Conservation (phyloP, 257 asterid genomes). For the Capsicum baccatum region DNA sequence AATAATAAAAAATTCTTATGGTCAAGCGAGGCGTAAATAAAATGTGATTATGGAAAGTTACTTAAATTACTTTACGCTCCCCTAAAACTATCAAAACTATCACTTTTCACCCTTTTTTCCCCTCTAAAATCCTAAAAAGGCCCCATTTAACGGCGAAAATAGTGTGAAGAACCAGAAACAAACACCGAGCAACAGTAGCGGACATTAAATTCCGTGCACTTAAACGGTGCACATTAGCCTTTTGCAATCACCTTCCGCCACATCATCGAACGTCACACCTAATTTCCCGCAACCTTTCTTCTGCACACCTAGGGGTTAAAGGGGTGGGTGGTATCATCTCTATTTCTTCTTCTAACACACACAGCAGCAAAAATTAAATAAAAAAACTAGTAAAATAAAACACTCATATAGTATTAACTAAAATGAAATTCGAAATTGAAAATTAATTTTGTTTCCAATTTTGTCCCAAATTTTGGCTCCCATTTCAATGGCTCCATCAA, state of each 20-base stretch:
- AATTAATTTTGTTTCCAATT: conserved; percentile 7
- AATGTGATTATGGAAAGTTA: background rate
- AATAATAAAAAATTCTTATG: no score
- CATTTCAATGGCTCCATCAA: conserved; percentile 35
- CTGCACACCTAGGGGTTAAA: no score
- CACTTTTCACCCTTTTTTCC: background rate
- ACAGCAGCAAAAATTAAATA: background rate
- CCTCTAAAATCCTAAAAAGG: background rate
- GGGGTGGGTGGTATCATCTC: conserved; percentile 17
- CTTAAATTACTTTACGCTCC: background rate
- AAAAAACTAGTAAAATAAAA: background rate
- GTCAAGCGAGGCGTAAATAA: no score
- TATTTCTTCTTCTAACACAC: background rate
- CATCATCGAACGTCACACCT: conserved; percentile 25
- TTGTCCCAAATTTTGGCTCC: conserved; percentile 32
- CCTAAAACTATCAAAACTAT: background rate
- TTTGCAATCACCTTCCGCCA: conserved; percentile 7
- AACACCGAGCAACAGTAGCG: background rate
- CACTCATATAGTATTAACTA: background rate
- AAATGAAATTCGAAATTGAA: conserved; percentile 24
- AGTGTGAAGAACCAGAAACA: background rate
- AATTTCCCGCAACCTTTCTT: conserved; percentile 4
- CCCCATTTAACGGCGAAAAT: conserved; percentile 17
- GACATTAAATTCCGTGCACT: conserved; percentile 24
- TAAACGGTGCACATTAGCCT: background rate